Evolutionary conservation across 176 grass and related monocot genomes (phyloP).

Genomic region (Carex kokanica): DNA sequence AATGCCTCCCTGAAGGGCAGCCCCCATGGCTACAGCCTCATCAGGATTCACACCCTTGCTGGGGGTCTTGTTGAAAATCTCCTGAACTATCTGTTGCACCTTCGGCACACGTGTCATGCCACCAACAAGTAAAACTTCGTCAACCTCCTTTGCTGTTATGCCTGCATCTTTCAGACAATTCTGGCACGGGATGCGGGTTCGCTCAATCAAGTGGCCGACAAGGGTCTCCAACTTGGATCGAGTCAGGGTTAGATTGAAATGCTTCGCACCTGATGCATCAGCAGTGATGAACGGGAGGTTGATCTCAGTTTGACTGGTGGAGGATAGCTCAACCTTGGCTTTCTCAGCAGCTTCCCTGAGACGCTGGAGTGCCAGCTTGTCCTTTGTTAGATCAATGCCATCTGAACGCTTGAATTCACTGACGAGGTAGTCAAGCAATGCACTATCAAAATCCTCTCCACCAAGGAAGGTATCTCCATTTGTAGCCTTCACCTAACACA

Average conservation of each 20-base stretch:
- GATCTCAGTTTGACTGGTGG: constrained; percentile 85
- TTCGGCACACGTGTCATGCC: constrained; percentile 98
- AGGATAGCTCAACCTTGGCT: constrained; percentile 95
- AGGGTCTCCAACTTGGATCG: constrained; percentile 92
- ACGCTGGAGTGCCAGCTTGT: constrained; percentile 80
- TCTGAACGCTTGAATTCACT: constrained; percentile 87
- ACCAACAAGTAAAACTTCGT: constrained; percentile 91
- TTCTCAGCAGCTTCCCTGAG: constrained; percentile 98
- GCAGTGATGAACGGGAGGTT: constrained; percentile 96
- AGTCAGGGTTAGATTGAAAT: constrained; percentile 91
- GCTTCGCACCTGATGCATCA: constrained; percentile 84
- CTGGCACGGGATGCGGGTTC: constrained; percentile 69
- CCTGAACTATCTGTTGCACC: constrained; percentile 76
- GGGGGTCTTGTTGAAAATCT: constrained; percentile 84
- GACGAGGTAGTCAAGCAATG: constrained; percentile 85
- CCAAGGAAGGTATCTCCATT: constrained; percentile 99
- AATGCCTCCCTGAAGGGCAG: constrained; percentile 84
- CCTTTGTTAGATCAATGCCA: constrained; percentile 80
- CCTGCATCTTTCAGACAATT: constrained; percentile 96
- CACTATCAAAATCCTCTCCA: constrained; percentile 88
- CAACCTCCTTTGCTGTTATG: constrained; percentile 77
- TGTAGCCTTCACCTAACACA: constrained; percentile 86
- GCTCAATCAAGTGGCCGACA: constrained; percentile 66
- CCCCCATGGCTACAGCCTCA: constrained; percentile 96
- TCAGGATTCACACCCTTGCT: constrained; percentile 99